Percentiles rank a stretch among this genome's conserved stretches.
These are phyloP conservation scores for Mycosphaerelloides madeirae DNA, from an alignment of 2,329 filamentous ascomycete genomes.

Conservation along the genomic window DNA sequence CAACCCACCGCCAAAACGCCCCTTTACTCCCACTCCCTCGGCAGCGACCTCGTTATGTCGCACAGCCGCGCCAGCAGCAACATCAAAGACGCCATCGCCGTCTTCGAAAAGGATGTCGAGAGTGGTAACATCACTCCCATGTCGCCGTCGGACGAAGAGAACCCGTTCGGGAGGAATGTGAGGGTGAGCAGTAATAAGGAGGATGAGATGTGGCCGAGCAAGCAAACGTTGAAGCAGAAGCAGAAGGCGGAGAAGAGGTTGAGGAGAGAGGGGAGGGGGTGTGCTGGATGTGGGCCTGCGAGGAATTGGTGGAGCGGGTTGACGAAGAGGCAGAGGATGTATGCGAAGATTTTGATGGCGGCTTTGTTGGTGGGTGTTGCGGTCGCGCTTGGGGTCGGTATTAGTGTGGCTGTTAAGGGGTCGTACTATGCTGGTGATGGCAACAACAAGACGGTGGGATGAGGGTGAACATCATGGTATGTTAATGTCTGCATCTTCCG, in stretches of 20 bases:
- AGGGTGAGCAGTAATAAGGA: conserved; percentile 44
- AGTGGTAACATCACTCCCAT: conserved; percentile 25
- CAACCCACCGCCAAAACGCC: conserved; percentile 19
- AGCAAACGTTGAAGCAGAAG: conserved; percentile 44
- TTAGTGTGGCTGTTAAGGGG: conserved; percentile 46
- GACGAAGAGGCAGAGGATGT: conserved; percentile 42
- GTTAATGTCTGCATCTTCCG: background rate
- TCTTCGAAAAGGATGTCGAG: conserved; percentile 39
- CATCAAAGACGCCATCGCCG: conserved; percentile 13
- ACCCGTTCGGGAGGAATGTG: conserved; percentile 38
- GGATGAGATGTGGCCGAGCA: conserved; percentile 50
- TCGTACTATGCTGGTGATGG: conserved; percentile 42
- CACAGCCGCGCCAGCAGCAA: conserved; percentile 21
- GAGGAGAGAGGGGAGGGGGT: conserved; percentile 31
- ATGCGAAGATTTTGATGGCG: conserved; percentile 43
- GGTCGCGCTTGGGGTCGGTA: conserved; percentile 46
- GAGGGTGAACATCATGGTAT: background rate
- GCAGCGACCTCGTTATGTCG: conserved; percentile 36
- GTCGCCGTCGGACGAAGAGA: conserved; percentile 32
- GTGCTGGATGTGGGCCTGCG: conserved; percentile 27
- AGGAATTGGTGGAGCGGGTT: conserved; percentile 35
- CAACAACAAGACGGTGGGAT: conserved; percentile 12
- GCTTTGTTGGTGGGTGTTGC: conserved; percentile 43
- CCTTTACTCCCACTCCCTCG: conserved; percentile 45
- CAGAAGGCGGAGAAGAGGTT: conserved; percentile 34